Conservation (phyloP, 176 grass and related monocot genomes). For the Thinopyrum elongatum region DNA sequence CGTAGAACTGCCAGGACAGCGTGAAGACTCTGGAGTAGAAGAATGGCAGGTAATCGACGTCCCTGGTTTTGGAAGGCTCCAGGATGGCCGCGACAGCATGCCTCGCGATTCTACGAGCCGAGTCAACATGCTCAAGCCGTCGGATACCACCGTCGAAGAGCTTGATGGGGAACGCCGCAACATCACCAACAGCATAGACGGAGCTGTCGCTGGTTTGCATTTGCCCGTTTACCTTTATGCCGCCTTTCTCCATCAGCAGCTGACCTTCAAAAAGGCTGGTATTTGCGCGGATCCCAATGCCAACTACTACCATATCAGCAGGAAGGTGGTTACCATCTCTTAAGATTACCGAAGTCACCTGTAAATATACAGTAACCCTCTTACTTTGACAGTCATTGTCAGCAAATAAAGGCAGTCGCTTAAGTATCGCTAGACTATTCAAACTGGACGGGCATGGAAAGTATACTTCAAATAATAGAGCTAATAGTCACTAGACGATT, state of each 20-base stretch:
- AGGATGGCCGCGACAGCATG: constrained; percentile 87
- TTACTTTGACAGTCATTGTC: constrained; percentile 8
- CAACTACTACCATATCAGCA: constrained; percentile 86
- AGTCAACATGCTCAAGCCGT: constrained; percentile 91
- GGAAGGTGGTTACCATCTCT: constrained; percentile 75
- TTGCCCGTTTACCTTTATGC: constrained; percentile 88
- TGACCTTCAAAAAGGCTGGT: constrained; percentile 88
- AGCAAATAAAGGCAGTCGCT: not conserved
- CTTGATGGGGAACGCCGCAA: constrained; percentile 78
- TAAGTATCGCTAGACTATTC: not conserved
- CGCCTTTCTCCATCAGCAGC: constrained; percentile 72
- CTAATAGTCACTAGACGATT: not conserved
- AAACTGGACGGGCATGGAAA: not conserved
- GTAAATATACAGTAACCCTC: constrained; percentile 19
- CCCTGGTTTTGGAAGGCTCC: constrained; percentile 54
- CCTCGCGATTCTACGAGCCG: constrained; percentile 79
- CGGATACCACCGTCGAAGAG: constrained; percentile 65
- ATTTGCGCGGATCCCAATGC: constrained; percentile 87
- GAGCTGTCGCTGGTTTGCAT: constrained; percentile 79
- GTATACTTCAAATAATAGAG: not conserved
- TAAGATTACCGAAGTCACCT: constrained; percentile 78
- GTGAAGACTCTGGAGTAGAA: constrained; percentile 97
- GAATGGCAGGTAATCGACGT: constrained; percentile 87
- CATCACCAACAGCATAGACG: constrained; percentile 90
- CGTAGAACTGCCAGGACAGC: constrained; percentile 95